These are phyloP conservation scores for Purpureocillium lavendulum DNA, from an alignment of 2,329 filamentous ascomycete species.

Conservation along the genomic window DNA sequence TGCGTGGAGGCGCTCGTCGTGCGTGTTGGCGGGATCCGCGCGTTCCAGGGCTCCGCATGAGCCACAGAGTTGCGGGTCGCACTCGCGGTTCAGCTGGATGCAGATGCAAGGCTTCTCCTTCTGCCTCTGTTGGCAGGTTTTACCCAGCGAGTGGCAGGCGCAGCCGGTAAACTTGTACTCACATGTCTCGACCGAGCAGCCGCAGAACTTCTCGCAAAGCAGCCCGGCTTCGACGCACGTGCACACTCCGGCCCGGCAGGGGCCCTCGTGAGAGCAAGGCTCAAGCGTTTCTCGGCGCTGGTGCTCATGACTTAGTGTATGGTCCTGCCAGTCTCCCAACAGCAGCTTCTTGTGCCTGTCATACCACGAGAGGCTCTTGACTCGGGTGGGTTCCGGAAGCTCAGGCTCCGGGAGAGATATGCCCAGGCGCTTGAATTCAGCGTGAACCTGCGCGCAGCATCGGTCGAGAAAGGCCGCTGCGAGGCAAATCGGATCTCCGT, in stretches of 20 bases:
- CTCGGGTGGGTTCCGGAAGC: constrained; percentile 21
- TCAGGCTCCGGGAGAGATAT: constrained; percentile 15
- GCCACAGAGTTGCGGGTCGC: constrained; percentile 67
- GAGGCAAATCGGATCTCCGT: constrained; percentile 36
- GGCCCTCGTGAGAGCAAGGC: constrained; percentile 62
- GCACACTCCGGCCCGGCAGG: constrained; percentile 54
- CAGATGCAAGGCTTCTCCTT: constrained; percentile 61
- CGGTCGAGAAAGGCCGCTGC: constrained; percentile 41
- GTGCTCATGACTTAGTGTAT: constrained; percentile 46
- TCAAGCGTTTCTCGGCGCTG: constrained; percentile 49
- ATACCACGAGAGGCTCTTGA: constrained; percentile 44
- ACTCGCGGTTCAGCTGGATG: constrained; percentile 65
- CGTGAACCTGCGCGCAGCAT: constrained; percentile 42
- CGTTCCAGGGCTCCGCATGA: constrained; percentile 62
- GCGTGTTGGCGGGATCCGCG: constrained; percentile 59
- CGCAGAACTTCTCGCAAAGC: constrained; percentile 66
- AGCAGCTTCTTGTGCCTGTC: constrained; percentile 48
- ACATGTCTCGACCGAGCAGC: constrained; percentile 50
- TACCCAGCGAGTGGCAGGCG: constrained; percentile 52
- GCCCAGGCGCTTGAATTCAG: constrained; percentile 16
- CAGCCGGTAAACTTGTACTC: constrained; percentile 59
- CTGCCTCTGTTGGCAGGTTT: constrained; percentile 47
- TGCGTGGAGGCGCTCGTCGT: constrained; percentile 46
- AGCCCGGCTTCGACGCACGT: constrained; percentile 52
- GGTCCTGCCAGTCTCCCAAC: constrained; percentile 45